These are phyloP conservation scores for Cystofilobasidium macerans DNA, from an alignment of 768 basidiomycete species.

Conservation along the genomic window DNA sequence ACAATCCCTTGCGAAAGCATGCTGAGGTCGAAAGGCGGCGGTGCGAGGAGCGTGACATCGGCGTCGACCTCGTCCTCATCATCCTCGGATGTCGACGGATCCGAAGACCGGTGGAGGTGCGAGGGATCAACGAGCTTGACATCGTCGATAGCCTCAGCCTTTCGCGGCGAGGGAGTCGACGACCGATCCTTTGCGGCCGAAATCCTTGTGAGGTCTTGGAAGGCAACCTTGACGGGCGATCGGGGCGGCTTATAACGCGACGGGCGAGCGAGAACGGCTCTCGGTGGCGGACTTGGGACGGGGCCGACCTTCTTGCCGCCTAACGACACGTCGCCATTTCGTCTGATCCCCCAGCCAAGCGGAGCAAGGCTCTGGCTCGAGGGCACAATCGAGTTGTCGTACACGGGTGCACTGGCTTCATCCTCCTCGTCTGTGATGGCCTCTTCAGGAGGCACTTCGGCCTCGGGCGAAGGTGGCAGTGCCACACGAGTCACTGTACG, in stretches of 20 bases:
- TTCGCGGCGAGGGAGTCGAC: not conserved
- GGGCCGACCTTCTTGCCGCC: not conserved
- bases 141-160: not conserved
- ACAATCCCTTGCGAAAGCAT: not conserved
- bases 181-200: not conserved
- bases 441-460: not conserved
- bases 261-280: not conserved
- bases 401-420: not conserved
- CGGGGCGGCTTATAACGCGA: not conserved
- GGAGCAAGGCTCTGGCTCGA: conserved; percentile 2
- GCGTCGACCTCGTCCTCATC: conserved; percentile 2
- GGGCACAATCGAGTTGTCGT: not conserved
- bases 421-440: not conserved
- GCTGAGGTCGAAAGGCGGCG: not conserved
- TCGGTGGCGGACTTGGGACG: not conserved
- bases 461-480: not conserved
- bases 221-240: not conserved
- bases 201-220: not conserved
- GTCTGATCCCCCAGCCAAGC: not conserved
- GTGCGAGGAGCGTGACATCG: not conserved
- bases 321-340: not conserved
- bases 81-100: not conserved
- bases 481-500: not conserved
- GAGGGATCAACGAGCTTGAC: not conserved
- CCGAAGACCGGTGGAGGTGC: not conserved